phyloP scores from a whole-genome alignment of 768 basidiomycete genomes.

The Tylopilus rubrobrunneus region DNA sequence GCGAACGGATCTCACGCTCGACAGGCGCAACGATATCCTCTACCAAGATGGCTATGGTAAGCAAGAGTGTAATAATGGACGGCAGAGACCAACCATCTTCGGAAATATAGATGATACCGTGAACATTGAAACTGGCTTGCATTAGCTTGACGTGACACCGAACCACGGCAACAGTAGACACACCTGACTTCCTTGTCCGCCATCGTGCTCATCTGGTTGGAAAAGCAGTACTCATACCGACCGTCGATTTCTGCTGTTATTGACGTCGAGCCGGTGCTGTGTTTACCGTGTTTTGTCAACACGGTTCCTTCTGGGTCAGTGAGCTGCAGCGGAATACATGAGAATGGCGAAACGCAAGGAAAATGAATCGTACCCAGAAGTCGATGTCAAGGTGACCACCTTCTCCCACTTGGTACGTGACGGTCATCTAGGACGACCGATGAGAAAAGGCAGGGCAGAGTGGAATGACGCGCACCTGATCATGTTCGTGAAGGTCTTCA shows the following conservation, averaged over 20 bases:
- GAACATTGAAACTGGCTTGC: constrained; percentile 84
- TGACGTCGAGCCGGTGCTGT: constrained; percentile 85
- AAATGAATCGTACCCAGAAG: constrained; percentile 68
- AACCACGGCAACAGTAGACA: not conserved
- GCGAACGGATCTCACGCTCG: constrained; percentile 87
- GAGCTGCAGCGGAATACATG: constrained; percentile 48
- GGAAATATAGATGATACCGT: constrained; percentile 90
- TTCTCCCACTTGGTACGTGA: constrained; percentile 97
- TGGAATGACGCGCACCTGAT: constrained; percentile 58
- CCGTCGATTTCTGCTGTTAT: constrained; percentile 88
- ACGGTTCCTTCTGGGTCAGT: constrained; percentile 66
- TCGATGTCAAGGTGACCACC: constrained; percentile 97
- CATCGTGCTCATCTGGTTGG: constrained; percentile 96
- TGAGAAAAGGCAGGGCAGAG: not conserved
- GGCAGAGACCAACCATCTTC: constrained; percentile 64
- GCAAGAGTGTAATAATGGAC: not conserved
- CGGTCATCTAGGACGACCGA: constrained; percentile 74
- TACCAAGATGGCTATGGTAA: constrained; percentile 8
- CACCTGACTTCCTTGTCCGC: constrained; percentile 94
- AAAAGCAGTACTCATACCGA: constrained; percentile 94
- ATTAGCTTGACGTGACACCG: not conserved
- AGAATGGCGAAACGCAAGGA: not conserved
- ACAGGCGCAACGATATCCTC: constrained; percentile 88
- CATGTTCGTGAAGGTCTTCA: constrained; percentile 86
- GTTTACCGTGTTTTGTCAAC: constrained; percentile 76